A percentile compares a stretch with the other conserved stretches of the same genome.
Evolutionary conservation across 2,329 filamentous ascomycete genomes (phyloP).

Genomic region (Ophiosphaerella narmari): DNA sequence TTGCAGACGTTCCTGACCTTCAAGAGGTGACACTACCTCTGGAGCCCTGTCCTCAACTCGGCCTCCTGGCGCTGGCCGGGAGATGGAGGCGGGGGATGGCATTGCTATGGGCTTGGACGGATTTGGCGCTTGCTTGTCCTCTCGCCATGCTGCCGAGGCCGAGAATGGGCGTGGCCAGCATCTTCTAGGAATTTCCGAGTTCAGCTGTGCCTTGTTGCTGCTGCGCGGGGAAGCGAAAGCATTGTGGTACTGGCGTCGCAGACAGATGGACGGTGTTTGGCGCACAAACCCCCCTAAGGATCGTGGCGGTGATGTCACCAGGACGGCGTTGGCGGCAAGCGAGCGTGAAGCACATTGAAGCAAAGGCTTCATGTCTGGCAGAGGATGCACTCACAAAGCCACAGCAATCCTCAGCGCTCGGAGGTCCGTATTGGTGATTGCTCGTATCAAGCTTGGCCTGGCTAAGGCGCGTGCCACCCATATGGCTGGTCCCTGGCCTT

Average conservation of each 20-base stretch:
- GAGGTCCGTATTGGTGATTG: slow-evolving; percentile 16
- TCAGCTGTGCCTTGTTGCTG: slow-evolving; percentile 8
- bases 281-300: slow-evolving; percentile 12
- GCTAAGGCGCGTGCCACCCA: slow-evolving; percentile 25
- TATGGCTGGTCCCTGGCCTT: slow-evolving; percentile 18
- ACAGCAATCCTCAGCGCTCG: slow-evolving; percentile 4
- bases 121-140: slow-evolving; percentile 23
- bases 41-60: slow-evolving; percentile 7
- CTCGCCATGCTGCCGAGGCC: slow-evolving; percentile 23
- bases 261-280: slow-evolving; percentile 27
- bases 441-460: slow-evolving; percentile 25
- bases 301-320: slow-evolving; percentile 16
- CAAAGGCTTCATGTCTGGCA: slow-evolving; percentile 46
- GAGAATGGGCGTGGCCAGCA: slow-evolving; percentile 22
- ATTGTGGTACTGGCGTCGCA: slow-evolving; percentile 37
- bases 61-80: slow-evolving; percentile 9
- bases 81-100: slow-evolving; percentile 22
- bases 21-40: slow-evolving; percentile 14
- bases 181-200: neutral
- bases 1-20: slow-evolving; percentile 20
- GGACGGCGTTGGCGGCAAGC: slow-evolving; percentile 23
- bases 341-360: slow-evolving; percentile 48
- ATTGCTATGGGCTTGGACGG: slow-evolving; percentile 22
- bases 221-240: slow-evolving; percentile 18
- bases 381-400: slow-evolving; percentile 25